These are phyloP conservation scores for Fusarium miscanthi DNA, from an alignment of 2,329 filamentous ascomycete species.

Conservation along the genomic window DNA sequence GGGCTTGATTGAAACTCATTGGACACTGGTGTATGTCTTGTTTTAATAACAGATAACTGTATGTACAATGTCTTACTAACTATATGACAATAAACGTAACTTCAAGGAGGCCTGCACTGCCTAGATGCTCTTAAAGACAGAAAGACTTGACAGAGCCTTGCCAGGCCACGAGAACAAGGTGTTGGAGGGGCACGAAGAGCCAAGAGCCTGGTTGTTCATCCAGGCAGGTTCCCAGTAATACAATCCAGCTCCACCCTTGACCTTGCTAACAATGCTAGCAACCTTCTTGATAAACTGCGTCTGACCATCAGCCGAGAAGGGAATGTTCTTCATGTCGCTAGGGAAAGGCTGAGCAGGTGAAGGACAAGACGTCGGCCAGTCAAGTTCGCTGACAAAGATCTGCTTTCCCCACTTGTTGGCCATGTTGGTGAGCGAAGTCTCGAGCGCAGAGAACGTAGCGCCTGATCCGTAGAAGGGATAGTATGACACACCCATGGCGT, in stretches of 20 bases:
- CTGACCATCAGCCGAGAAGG: constrained; percentile 73
- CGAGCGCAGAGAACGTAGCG: constrained; percentile 69
- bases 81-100: neutral
- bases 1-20: no score
- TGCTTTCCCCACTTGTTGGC: constrained; percentile 71
- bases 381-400: constrained; percentile 75
- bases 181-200: constrained; percentile 73
- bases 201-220: constrained; percentile 72
- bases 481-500: constrained; percentile 78
- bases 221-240: constrained; percentile 83
- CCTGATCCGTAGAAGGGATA: constrained; percentile 75
- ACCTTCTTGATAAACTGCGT: constrained; percentile 69
- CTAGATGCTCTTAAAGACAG: constrained; percentile 64
- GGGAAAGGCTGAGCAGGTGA: constrained; percentile 69
- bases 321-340: constrained; percentile 67
- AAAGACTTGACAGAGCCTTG: constrained; percentile 66
- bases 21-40: no score
- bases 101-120: no score
- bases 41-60: no score
- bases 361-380: constrained; percentile 76
- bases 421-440: constrained; percentile 67
- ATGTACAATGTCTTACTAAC: neutral
- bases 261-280: constrained; percentile 64
- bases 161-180: constrained; percentile 68
- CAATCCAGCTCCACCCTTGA: constrained; percentile 66